Evolutionary conservation across 1,284 basidiomycete genomes (phyloP), one percentile per base, ranked within the genome.

Genomic region (Fomitopsis palustris): DNA sequence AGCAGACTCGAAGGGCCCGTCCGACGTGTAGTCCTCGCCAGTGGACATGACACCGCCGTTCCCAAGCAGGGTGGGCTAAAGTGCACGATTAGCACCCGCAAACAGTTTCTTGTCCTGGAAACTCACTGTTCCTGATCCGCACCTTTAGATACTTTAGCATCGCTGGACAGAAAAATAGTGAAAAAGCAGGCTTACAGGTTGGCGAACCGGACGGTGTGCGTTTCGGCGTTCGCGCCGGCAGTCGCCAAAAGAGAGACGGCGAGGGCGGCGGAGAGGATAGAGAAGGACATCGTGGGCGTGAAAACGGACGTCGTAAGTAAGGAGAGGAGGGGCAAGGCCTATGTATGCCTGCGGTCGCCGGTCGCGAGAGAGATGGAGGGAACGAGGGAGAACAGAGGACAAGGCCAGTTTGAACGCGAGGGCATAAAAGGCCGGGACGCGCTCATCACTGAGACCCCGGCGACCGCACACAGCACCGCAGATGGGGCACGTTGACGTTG

Each of bases 111-210:
- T 58, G 54, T 49, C 35, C 55, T 37, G 57, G 51, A 53, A 39
- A 65, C 75, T 61, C 57, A 77, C 75, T 61, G 72, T 75, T 54
- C 76, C 76, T 31, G 61, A 62, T 23, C 75, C 76, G 63, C 76
- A 77, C 58, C 76, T 75, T 52, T 38, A 33, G 49, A 8, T 39
- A 62, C n/a, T 47, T 54, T 49, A 56, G 29, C 29, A 38, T 39
- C 4, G 21, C 19, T 23, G 10, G 21, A 42, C 17, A 25, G n/a
- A 51, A 27, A 39, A 16, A 19, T 37, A n/a, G 31, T 52, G 9
- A 8, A 19, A 39, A 25, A 25, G 37, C 35, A 21, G 16, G 69
- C 71, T 55, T 53, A 77, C 75, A 70, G 63, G 67, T 77, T 77
- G 39, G 70, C 59, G 49, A 77, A 77, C 16, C 65, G 62, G 54